Evolutionary conservation across 1,284 basidiomycete species (phyloP).

Genomic region (Rhodotorula sp.): DNA sequence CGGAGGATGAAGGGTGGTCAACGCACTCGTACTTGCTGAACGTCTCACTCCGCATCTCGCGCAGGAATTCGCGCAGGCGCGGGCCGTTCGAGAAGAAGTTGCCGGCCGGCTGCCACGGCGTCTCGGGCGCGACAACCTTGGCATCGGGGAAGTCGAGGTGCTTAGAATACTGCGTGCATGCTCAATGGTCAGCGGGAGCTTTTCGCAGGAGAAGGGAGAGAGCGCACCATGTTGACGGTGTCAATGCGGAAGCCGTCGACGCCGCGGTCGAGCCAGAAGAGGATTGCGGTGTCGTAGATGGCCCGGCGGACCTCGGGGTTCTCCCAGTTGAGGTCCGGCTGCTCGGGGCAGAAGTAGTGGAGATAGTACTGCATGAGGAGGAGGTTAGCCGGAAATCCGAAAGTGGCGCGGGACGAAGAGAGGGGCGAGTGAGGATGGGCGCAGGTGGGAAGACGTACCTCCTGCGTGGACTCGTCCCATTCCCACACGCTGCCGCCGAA

Average conservation of each 20-base stretch:
- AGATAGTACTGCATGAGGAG: constrained; percentile 53
- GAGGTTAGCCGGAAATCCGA: neutral
- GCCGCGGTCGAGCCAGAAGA: constrained; percentile 72
- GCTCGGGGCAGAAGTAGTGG: constrained; percentile 68
- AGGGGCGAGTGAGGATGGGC: no score
- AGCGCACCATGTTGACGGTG: constrained; percentile 9
- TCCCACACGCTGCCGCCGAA: constrained; percentile 76
- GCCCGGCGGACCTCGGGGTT: constrained; percentile 63
- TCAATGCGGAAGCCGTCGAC: constrained; percentile 67
- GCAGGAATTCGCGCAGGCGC: constrained; percentile 66
- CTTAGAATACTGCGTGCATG: constrained; percentile 5
- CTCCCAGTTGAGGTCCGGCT: constrained; percentile 80
- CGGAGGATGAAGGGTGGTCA: constrained; percentile 5
- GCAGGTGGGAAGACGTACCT: constrained; percentile 44
- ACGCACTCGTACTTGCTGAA: constrained; percentile 56
- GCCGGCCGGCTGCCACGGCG: constrained; percentile 10
- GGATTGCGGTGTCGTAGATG: constrained; percentile 63
- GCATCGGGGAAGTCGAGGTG: constrained; percentile 48
- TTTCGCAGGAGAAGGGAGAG: rapidly evolving
- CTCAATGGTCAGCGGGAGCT: neutral
- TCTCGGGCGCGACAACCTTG: constrained; percentile 35
- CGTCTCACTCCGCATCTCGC: constrained; percentile 66
- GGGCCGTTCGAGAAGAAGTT: constrained; percentile 54
- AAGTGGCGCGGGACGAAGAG: no score
- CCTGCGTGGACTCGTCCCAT: constrained; percentile 66